These are phyloP conservation scores for Boletus putidus DNA, from an alignment of 1,284 basidiomycete species.

Conservation along the genomic window DNA sequence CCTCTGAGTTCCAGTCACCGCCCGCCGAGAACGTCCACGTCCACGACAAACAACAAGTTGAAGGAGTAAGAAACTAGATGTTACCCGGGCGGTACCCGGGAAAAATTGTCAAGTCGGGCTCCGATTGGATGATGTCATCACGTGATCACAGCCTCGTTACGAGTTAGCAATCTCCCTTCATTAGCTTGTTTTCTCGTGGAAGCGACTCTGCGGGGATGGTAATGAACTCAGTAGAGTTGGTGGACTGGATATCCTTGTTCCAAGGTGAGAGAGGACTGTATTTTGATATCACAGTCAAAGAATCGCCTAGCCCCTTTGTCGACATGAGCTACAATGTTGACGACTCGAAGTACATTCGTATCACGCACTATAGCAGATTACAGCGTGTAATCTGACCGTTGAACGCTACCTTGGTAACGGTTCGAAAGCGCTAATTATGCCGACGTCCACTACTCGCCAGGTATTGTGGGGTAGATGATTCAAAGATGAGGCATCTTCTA, in stretches of 20 bases:
- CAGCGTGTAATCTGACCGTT: not conserved
- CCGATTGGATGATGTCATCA: slow-evolving; percentile 16
- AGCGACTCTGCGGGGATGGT: not conserved
- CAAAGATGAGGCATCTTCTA: not conserved
- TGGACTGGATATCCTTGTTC: not conserved
- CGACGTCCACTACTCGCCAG: not conserved
- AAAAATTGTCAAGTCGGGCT: slow-evolving; percentile 13
- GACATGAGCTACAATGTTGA: slow-evolving; percentile 18
- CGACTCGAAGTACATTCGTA: not conserved
- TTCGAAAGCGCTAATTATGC: slow-evolving; percentile 5
- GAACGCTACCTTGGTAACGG: not conserved
- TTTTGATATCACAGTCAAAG: slow-evolving; percentile 5
- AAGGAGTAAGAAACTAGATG: not conserved
- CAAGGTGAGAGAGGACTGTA: not conserved
- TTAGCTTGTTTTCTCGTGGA: too few relatives aligned
- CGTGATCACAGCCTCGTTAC: slow-evolving; percentile 10
- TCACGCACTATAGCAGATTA: slow-evolving; percentile 23
- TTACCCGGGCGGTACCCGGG: slow-evolving; percentile 17
- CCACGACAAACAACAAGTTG: not conserved
- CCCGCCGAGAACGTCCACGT: not conserved
- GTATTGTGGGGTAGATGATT: not conserved
- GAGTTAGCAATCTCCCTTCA: too few relatives aligned
- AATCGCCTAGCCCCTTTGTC: not conserved
- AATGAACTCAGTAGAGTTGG: not conserved
- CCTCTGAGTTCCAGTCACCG: not conserved